Evolutionary conservation across 176 grass and related monocot genomes (phyloP), one percentile per base, ranked within the genome.

Genomic region (Triticum timopheevii): DNA sequence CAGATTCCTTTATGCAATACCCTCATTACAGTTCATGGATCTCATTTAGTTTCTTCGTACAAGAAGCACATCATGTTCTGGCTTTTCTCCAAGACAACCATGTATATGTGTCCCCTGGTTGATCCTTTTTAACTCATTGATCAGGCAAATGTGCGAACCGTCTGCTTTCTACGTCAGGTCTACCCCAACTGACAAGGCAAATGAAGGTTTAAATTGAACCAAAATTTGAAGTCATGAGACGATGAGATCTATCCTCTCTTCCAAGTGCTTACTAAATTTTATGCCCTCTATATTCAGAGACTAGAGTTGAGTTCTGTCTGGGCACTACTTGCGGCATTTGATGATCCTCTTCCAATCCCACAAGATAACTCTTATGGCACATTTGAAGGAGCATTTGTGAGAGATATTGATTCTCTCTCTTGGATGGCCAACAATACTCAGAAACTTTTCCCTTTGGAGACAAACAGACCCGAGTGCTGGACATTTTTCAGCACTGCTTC

Each of bases 361-460:
- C 62, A 73, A 59, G 70, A 68, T 77, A 85, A 66, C 50, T 72
- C 66, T 8, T 42, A 59, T 59, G 36, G 58, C 76, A 56, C 85
- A 71, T 94, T 98, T 63, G 90, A 96, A 94, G 96, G 96, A 89
- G 92, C 96, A 44, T 96, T 98, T 88, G 88, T 98, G 42, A 96
- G 78, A 88, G 82, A 88, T 89, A 62, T 98, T 22, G 84, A 94
- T 88, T 96, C 94, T 66, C 84, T 98, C 85, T 98, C 94, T 52
- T 96, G 92, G 94, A 98, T 98, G 97, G 94, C 87, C 75, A 98
- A 98, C 87, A 98, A 94, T 83, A 92, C 90, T 65, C 88, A 30
- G 63, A 96, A 98, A 83, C 87, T 96, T 72, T 93, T 91, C 15
- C 88, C 90, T 56, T 88, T 63, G 69, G 65, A 93, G 36, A 91